Conservation (phyloP, 441 rosid genomes). For the Sinapis alba region DNA sequence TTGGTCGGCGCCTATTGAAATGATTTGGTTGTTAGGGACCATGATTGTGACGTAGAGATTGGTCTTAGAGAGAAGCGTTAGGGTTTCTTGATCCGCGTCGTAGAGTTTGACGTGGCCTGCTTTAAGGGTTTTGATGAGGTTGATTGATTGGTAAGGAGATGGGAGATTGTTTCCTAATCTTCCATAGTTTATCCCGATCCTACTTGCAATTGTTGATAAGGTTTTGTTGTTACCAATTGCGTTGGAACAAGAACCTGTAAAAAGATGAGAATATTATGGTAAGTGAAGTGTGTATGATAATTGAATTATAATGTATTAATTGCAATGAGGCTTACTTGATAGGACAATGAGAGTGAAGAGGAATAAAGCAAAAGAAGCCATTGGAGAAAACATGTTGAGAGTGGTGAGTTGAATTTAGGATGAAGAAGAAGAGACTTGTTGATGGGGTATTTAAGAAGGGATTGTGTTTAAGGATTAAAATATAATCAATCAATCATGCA, state of each 20-base stretch:
- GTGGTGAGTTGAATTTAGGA: conserved; percentile 15
- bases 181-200: conserved; percentile 76
- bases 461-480: conserved; percentile 1
- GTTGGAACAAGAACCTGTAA: conserved; percentile 38
- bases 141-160: conserved; percentile 50
- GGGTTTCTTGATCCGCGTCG: conserved; percentile 58
- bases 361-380: conserved; percentile 23
- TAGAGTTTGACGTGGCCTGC: conserved; percentile 63
- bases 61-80: conserved; percentile 53
- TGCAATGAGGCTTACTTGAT: conserved; percentile 11
- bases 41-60: conserved; percentile 59
- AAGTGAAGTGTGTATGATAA: not conserved
- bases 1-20: conserved; percentile 47
- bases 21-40: conserved; percentile 65
- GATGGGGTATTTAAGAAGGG: conserved; percentile 15
- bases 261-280: not conserved
- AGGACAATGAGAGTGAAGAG: conserved; percentile 22
- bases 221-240: conserved; percentile 22
- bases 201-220: conserved; percentile 28
- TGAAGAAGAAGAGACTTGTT: conserved; percentile 12
- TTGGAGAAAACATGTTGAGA: conserved; percentile 11
- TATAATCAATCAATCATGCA: conserved; percentile 23
- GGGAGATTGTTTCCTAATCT: conserved; percentile 68
- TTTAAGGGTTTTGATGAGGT: conserved; percentile 50
- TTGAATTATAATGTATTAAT: not conserved